Percentiles rank a stretch among this genome's conserved stretches.
Conservation (phyloP, 169 alveolate genomes). For the Babesia sp. region DNA sequence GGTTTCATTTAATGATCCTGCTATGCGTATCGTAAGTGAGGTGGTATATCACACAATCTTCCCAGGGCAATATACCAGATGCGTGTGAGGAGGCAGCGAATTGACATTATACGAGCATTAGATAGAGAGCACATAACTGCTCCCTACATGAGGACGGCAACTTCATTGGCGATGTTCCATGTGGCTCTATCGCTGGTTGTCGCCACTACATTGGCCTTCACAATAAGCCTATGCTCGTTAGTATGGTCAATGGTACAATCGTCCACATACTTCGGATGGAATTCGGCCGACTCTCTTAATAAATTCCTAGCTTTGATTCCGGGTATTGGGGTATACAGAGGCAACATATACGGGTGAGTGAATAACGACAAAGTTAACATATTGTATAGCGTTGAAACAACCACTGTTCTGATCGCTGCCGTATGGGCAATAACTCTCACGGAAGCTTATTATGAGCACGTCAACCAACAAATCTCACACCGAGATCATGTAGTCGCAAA, state of each 20-base stretch:
- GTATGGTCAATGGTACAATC: neutral
- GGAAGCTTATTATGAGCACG: constrained; percentile 29
- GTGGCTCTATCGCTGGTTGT: constrained; percentile 1
- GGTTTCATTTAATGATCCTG: neutral
- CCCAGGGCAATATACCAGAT: constrained; percentile 23
- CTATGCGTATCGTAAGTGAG: constrained; percentile 20
- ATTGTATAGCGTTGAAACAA: neutral
- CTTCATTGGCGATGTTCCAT: constrained; percentile 2
- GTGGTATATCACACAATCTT: neutral
- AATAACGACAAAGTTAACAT: neutral
- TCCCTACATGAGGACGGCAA: constrained; percentile 9
- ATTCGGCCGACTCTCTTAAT: neutral
- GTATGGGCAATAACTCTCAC: constrained; percentile 44
- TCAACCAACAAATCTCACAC: constrained; percentile 48
- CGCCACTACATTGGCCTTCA: neutral
- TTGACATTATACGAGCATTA: constrained; percentile 11
- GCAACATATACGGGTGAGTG: constrained; percentile 22
- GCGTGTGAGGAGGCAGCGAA: constrained; percentile 14
- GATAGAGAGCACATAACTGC: constrained; percentile 35
- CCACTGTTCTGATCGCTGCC: constrained; percentile 1
- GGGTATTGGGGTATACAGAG: constrained; percentile 7
- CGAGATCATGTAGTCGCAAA: constrained; percentile 19
- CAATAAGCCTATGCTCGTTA: neutral
- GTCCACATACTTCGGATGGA: neutral
- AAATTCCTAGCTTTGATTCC: neutral